A percentile compares a stretch with the other conserved stretches of the same genome.
Evolutionary conservation across 2,329 filamentous ascomycete genomes (phyloP).

Genomic region (Bipolaris bicolor): DNA sequence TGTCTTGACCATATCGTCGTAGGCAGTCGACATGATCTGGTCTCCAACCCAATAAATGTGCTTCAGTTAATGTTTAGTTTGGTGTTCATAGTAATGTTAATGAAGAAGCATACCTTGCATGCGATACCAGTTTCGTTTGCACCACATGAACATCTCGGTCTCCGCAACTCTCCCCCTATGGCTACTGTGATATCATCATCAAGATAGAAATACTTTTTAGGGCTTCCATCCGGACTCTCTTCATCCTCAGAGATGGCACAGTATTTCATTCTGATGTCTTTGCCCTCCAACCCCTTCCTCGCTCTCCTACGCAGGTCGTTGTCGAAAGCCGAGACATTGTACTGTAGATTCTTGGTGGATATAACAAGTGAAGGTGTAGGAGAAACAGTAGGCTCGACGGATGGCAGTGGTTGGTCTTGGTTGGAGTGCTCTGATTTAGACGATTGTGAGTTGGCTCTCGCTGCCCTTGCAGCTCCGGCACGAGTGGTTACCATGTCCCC

Average conservation of each 20-base stretch:
- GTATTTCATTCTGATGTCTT: slow-evolving; percentile 46
- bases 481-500: slow-evolving; percentile 49
- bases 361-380: slow-evolving; percentile 43
- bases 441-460: slow-evolving; percentile 25
- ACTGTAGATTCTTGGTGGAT: slow-evolving; percentile 42
- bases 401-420: slow-evolving; percentile 31
- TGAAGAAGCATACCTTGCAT: slow-evolving; percentile 39
- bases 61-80: slow-evolving; percentile 25
- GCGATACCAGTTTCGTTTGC: slow-evolving; percentile 41
- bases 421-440: slow-evolving; percentile 27
- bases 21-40: slow-evolving; percentile 38
- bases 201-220: slow-evolving; percentile 44
- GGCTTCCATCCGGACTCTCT: slow-evolving; percentile 22
- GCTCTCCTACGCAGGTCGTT: slow-evolving; percentile 40
- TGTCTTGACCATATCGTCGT: slow-evolving; percentile 29
- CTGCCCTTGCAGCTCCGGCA: slow-evolving; percentile 41
- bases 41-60: slow-evolving; percentile 50
- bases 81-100: neutral
- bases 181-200: slow-evolving; percentile 46
- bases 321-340: slow-evolving; percentile 43
- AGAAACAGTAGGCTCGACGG: slow-evolving; percentile 31
- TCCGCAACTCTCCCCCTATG: slow-evolving; percentile 34
- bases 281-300: slow-evolving; percentile 41
- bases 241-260: slow-evolving; percentile 35
- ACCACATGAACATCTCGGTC: slow-evolving; percentile 45